Base-by-base conservation (phyloP, 768 basidiomycete species). In the Termitomyces sp. region DNA sequence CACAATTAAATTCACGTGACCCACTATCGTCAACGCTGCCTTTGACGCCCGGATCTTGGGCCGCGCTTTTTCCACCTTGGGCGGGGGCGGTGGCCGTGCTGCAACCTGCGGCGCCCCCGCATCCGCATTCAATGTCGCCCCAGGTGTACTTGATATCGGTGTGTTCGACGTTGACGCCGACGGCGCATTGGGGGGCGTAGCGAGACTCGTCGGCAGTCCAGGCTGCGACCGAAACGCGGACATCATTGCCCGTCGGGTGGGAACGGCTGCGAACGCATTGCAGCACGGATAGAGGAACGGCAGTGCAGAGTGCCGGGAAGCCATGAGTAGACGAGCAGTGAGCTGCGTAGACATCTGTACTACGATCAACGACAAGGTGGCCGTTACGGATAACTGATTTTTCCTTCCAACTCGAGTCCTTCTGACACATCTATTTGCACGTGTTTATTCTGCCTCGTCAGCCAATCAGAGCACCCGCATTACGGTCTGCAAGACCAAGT, bases 21-120 rank as follows among this genome's bases (percentile, higher is more conserved):
- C 59, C 62, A 92, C 92, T 53, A 95, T 82, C 9, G 83, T 75
- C 47, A 95, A 73, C 3, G 91, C 90, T 4, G 91, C 90, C 69
- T 92, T 93, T 53, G 82, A 80, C 0, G 92, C 76, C 51, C 84
- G 79, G 58, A 92, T 77, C 57, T 75, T 82, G 3, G 88, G 89
- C 63, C 87, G 74, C 2, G 82, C 78, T 44, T 85, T 84, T 60
- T 84, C 82, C 8, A 75, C 74, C 66, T 81, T 87, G 17, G 90
- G 90, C 10, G 74, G 72, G 32, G 86, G 83, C 5, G 89, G 89
- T 2, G 90, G 89, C 1, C 83, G 82, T 5, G 87, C 88, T 5
- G 82, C 87, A 32, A 80, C 79, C 66, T 90, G 88, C 0, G 90
- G 89, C 11, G 89, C 83, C 8, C 84, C 76, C 3, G 85, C 82